Percentiles rank a stretch among this genome's conserved stretches.
phyloP scores from a whole-genome alignment of 495 filamentous ascomycete genomes.

The Lophium mytilinum region DNA sequence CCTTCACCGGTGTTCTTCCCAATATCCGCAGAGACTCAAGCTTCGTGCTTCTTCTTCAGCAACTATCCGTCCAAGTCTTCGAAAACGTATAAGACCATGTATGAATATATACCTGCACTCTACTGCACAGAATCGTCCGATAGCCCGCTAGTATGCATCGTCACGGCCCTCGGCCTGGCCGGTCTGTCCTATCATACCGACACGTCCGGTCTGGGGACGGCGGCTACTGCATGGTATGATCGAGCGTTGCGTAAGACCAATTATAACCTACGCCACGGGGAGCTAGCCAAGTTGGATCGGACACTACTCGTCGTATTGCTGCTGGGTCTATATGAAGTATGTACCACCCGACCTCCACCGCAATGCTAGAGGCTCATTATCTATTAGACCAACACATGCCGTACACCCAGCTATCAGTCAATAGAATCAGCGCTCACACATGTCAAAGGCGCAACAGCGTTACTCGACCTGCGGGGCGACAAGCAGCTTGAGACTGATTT shows the following conservation, averaged over 20 bases:
- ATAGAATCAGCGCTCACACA: no score
- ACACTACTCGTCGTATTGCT: neutral
- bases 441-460: no score
- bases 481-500: no score
- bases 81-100: neutral
- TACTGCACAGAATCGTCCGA: neutral
- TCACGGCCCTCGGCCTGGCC: neutral
- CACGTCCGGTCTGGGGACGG: neutral
- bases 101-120: neutral
- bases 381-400: no score
- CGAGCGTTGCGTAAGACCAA: neutral
- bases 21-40: neutral
- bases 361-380: no score
- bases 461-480: no score
- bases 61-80: neutral
- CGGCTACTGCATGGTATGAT: neutral
- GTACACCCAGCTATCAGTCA: no score
- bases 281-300: neutral
- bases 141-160: neutral
- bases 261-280: neutral
- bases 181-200: neutral
- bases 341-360: no score
- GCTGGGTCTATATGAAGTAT: neutral
- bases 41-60: neutral
- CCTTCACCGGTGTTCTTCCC: neutral